Conservation (phyloP, 2,329 filamentous ascomycete species). For the Gnomoniopsis sp. region DNA sequence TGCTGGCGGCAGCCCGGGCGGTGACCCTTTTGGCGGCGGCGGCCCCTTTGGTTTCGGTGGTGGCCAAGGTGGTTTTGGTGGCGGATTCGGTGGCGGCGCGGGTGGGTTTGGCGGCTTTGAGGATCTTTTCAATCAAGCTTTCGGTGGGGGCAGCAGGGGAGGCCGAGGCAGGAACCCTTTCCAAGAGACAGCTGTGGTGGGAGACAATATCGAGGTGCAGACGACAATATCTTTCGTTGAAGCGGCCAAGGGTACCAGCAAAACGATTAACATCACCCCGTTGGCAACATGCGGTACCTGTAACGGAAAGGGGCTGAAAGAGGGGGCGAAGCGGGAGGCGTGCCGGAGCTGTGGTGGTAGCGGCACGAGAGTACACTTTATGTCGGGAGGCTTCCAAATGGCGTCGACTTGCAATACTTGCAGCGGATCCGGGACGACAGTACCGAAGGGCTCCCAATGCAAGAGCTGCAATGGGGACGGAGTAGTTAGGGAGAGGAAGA, state of each 20-base stretch:
- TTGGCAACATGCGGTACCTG: slow-evolving; percentile 80
- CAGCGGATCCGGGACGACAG: slow-evolving; percentile 70
- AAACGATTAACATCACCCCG: slow-evolving; percentile 84
- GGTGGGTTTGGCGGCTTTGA: slow-evolving; percentile 56
- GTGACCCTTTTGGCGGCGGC: slow-evolving; percentile 60
- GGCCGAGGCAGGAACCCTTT: slow-evolving; percentile 61
- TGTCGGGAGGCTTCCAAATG: slow-evolving; percentile 95
- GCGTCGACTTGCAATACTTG: slow-evolving; percentile 82
- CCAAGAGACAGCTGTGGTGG: slow-evolving; percentile 72
- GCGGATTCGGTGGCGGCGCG: slow-evolving; percentile 65
- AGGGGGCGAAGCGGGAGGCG: slow-evolving; percentile 66
- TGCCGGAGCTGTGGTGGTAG: slow-evolving; percentile 84
- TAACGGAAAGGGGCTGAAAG: slow-evolving; percentile 77
- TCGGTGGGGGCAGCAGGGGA: slow-evolving; percentile 51
- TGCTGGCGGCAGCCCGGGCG: slow-evolving; percentile 59
- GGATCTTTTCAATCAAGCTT: slow-evolving; percentile 88
- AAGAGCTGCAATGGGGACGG: slow-evolving; percentile 76
- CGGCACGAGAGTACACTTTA: slow-evolving; percentile 80
- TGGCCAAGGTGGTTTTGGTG: slow-evolving; percentile 66
- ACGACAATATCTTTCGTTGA: slow-evolving; percentile 94
- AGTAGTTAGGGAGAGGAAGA: slow-evolving; percentile 77
- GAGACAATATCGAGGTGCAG: slow-evolving; percentile 94
- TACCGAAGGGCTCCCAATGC: slow-evolving; percentile 80
- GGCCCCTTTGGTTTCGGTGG: slow-evolving; percentile 59
- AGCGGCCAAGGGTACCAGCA: slow-evolving; percentile 83